Evolutionary conservation across 495 filamentous ascomycete genomes (phyloP), one percentile per base, ranked within the genome.

Genomic region (Penicillium odoratum): DNA sequence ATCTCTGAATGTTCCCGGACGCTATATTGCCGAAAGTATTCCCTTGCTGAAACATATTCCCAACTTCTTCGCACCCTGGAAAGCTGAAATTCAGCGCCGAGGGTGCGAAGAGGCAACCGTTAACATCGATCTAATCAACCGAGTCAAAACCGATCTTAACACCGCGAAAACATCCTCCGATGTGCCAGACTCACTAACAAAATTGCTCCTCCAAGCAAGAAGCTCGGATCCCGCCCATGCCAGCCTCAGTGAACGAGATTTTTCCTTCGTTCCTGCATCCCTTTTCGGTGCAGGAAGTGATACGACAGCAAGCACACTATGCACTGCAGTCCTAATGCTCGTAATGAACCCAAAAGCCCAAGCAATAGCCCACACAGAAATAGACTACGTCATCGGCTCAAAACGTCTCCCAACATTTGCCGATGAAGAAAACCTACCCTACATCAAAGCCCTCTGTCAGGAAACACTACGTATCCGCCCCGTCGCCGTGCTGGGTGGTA

Each of bases 221-320:
- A 70, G 72, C 31, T 65, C 66, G 34, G 75, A 73, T 29, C 69
- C 68, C 26, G 69, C 73, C 0, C 68, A 69, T 18, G 71, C 66
- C 7, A 53, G 42, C n/a, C 63, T 71, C 3, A 60, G 72, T 47
- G 70, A 73, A 47, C 52, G 55, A n/a, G 63, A 65, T 40, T 73
- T 87, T 5, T 87, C 67, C 9, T 77, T 79, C 56, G 66, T 78
- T 28, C 62, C 72, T 8, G 76, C 73, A 25, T 71, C 76, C 55
- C 66, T 69, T 0, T 38, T 88, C 55, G 84, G 83, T 3, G 85
- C 85, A 11, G 85, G 85, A 11, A 79, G 81, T n/a, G 85, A 88
- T 65, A 88, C 85, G 5, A 83, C 83, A 49, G 71, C 84, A 8
- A 81, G 81, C 38, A 87, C 85, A 0, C 71, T 88, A 30, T 79